These are phyloP conservation scores for Triadica sebifera DNA, from an alignment of 345 rosid species.

Conservation along the genomic window DNA sequence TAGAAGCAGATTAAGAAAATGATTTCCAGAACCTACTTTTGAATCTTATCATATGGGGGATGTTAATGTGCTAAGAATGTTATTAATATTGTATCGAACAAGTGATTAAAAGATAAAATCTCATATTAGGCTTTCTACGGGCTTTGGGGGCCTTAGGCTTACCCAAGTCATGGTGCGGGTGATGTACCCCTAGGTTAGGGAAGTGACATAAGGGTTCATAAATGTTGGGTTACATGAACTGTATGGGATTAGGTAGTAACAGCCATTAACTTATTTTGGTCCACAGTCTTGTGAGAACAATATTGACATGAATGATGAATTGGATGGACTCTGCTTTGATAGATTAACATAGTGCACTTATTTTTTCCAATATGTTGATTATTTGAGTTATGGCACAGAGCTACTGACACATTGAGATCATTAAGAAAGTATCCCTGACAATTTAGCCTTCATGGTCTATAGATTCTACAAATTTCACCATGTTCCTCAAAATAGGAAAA, in stretches of 20 bases:
- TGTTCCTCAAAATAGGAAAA: not conserved
- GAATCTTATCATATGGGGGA: too few relatives aligned
- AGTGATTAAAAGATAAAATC: too few relatives aligned
- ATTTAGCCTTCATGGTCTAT: not conserved
- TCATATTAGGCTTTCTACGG: too few relatives aligned
- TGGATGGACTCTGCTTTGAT: not conserved
- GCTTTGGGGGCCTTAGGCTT: too few relatives aligned
- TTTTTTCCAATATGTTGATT: constrained; percentile 7
- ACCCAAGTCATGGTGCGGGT: too few relatives aligned
- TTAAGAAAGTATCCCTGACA: not conserved
- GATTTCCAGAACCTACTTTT: too few relatives aligned
- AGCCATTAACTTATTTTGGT: not conserved
- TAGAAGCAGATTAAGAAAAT: too few relatives aligned
- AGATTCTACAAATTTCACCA: not conserved
- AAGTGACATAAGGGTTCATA: too few relatives aligned
- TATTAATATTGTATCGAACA: too few relatives aligned
- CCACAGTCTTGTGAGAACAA: not conserved
- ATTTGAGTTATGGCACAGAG: not conserved
- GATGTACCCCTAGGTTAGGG: too few relatives aligned
- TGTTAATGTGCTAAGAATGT: too few relatives aligned
- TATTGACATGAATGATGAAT: not conserved
- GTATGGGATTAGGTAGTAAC: not conserved
- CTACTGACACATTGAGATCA: not conserved
- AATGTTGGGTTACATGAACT: not conserved
- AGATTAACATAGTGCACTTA: not conserved